Percentiles rank a stretch among this genome's conserved stretches.
These are phyloP conservation scores for Ustilago bromivora DNA, from an alignment of 1,284 basidiomycete species.

Conservation along the genomic window DNA sequence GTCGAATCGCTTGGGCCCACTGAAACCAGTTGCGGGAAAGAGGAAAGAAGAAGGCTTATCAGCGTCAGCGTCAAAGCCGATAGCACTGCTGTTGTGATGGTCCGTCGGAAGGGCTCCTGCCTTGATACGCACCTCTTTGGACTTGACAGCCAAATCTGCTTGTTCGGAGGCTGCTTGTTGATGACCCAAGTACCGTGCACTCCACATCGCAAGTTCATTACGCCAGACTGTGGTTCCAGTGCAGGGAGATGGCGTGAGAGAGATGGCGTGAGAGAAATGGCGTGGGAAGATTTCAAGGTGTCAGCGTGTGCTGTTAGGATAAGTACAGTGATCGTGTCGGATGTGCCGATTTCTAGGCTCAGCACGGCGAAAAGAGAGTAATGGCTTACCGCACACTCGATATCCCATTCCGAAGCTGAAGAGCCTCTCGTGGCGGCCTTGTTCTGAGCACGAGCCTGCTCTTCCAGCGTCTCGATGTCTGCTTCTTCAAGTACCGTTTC, in stretches of 20 bases:
- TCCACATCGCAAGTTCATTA: constrained; percentile 86
- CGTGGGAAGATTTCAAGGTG: constrained; percentile 9
- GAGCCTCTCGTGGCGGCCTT: constrained; percentile 31
- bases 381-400: constrained; percentile 87
- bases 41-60: neutral
- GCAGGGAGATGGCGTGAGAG: neutral
- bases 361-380: constrained; percentile 37
- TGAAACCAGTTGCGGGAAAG: constrained; percentile 27
- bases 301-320: neutral
- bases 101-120: neutral
- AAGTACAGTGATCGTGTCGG: neutral
- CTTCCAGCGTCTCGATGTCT: constrained; percentile 59
- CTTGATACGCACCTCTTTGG: constrained; percentile 72
- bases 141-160: constrained; percentile 98
- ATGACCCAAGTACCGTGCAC: constrained; percentile 94
- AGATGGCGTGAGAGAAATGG: neutral
- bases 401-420: constrained; percentile 77
- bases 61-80: neutral
- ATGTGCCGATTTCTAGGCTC: constrained; percentile 2
- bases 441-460: constrained; percentile 17
- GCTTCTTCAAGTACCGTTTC: constrained; percentile 81
- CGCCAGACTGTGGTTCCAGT: constrained; percentile 78
- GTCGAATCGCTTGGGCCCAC: constrained; percentile 68
- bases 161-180: constrained; percentile 99
- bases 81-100: neutral